phyloP scores from a whole-genome alignment of 257 asterid species.

The Craterostigma plantagineum region DNA sequence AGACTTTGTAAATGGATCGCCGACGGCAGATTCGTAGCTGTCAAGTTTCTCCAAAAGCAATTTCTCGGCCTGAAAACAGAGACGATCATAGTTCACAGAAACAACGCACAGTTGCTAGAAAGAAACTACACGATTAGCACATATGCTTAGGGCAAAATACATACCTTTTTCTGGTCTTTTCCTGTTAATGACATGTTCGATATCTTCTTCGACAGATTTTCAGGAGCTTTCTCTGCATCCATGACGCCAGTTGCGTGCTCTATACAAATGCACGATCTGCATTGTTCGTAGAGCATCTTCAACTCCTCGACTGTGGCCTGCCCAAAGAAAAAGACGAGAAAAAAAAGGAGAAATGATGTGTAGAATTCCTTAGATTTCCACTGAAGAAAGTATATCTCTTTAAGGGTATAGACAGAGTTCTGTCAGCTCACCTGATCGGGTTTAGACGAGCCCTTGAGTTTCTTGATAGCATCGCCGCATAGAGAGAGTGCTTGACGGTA shows the following conservation, averaged over 20 bases:
- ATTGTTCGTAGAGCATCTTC: slow-evolving; percentile 38
- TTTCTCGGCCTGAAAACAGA: slow-evolving; percentile 39
- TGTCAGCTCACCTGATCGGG: slow-evolving; percentile 43
- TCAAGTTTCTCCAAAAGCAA: slow-evolving; percentile 62
- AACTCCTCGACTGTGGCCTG: slow-evolving; percentile 55
- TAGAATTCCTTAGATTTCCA: too few relatives aligned
- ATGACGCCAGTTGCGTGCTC: slow-evolving; percentile 83
- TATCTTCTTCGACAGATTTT: slow-evolving; percentile 58
- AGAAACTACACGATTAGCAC: too few relatives aligned
- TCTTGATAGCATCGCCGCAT: slow-evolving; percentile 46
- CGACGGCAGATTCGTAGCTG: slow-evolving; percentile 58
- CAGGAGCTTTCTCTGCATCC: slow-evolving; percentile 87
- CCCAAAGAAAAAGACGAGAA: too few relatives aligned
- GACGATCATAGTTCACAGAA: too few relatives aligned
- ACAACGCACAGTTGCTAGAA: too few relatives aligned
- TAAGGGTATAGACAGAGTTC: slow-evolving; percentile 11
- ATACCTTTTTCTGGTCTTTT: slow-evolving; percentile 16
- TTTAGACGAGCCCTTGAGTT: slow-evolving; percentile 24
- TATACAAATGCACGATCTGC: slow-evolving; percentile 67
- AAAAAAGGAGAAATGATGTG: background rate
- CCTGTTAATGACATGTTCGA: slow-evolving; percentile 50
- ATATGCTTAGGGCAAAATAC: too few relatives aligned
- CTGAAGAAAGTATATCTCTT: background rate
- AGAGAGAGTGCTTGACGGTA: slow-evolving; percentile 50
- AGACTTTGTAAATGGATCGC: slow-evolving; percentile 41